These are phyloP conservation scores for Saitozyma sp. DNA, from an alignment of 768 basidiomycete genomes.

Conservation along the genomic window DNA sequence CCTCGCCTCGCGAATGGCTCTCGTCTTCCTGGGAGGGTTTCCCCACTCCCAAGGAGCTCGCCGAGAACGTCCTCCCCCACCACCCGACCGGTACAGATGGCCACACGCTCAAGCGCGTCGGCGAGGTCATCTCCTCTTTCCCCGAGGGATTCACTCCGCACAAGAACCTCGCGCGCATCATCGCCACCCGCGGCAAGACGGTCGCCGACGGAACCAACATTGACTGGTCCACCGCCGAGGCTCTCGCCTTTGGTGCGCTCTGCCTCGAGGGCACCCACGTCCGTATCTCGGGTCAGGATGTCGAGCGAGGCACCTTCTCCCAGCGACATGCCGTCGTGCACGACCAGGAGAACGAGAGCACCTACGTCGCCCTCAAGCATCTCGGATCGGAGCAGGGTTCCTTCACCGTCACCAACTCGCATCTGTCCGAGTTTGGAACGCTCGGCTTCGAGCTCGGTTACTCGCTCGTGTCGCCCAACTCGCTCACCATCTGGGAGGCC, in stretches of 20 bases:
- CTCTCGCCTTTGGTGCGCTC: constrained; percentile 90
- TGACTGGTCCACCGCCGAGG: constrained; percentile 98
- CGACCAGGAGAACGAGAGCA: constrained; percentile 88
- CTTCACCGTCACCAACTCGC: constrained; percentile 95
- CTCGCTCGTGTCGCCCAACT: constrained; percentile 91
- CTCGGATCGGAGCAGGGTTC: constrained; percentile 82
- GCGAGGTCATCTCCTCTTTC: constrained; percentile 80
- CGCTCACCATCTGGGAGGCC: constrained; percentile 95
- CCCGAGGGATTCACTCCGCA: constrained; percentile 84
- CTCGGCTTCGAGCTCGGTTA: constrained; percentile 98
- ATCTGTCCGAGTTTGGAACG: constrained; percentile 88
- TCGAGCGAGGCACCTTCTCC: constrained; percentile 98
- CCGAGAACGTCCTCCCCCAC: constrained; percentile 87
- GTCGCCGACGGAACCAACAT: constrained; percentile 88
- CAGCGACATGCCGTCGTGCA: constrained; percentile 96
- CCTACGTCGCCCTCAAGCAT: constrained; percentile 86
- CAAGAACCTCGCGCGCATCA: constrained; percentile 90
- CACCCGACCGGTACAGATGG: constrained; percentile 78
- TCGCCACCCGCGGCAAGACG: constrained; percentile 79
- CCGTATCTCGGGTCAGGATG: constrained; percentile 94
- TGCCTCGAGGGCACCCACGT: constrained; percentile 92
- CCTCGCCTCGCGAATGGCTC: constrained; percentile 93
- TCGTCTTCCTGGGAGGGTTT: constrained; percentile 98
- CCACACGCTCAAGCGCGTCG: constrained; percentile 75
- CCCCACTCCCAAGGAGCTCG: constrained; percentile 93